A percentile compares a stretch with the other conserved stretches of the same genome.
Evolutionary conservation across 352 stramenopile species (phyloP).

Genomic region (Globisporangium rhizosaccharum): DNA sequence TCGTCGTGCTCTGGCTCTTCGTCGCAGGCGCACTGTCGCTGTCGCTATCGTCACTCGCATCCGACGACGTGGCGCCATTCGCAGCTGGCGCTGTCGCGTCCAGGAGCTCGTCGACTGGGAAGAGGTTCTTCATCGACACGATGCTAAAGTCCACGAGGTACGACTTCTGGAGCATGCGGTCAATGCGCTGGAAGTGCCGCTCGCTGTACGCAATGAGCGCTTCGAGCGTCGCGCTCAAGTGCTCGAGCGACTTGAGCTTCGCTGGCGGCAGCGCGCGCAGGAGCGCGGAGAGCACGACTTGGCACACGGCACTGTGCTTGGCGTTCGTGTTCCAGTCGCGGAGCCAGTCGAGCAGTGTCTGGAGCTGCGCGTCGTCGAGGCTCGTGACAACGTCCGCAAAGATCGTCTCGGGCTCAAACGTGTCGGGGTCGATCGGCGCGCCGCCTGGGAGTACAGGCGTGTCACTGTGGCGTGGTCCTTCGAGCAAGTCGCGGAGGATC

Average conservation of each 20-base stretch:
- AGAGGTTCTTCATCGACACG: conserved; percentile 81
- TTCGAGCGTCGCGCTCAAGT: conserved; percentile 80
- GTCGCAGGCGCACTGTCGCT: conserved; percentile 11
- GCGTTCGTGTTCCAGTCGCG: conserved; percentile 98
- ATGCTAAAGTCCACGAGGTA: conserved; percentile 96
- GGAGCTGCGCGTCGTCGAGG: conserved; percentile 81
- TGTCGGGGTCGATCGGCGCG: conserved; percentile 39
- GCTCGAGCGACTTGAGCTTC: conserved; percentile 66
- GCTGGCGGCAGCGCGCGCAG: conserved; percentile 64
- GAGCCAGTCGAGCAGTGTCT: conserved; percentile 91
- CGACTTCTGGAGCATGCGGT: conserved; percentile 94
- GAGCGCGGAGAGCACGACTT: conserved; percentile 91
- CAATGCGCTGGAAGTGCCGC: conserved; percentile 95
- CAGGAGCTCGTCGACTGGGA: conserved; percentile 29
- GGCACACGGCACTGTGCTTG: conserved; percentile 90
- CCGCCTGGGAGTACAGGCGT: conserved; percentile 35
- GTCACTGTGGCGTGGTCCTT: conserved; percentile 64
- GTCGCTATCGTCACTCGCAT: conserved; percentile 36
- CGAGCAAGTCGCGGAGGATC: conserved; percentile 82
- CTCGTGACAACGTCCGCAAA: conserved; percentile 60
- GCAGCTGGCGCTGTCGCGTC: conserved; percentile 3
- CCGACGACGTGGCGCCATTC: conserved; percentile 14
- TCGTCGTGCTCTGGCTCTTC: background rate
- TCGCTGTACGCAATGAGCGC: conserved; percentile 96
- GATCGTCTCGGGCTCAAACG: conserved; percentile 55